Base-by-base conservation (phyloP, 2,329 filamentous ascomycete genomes). In the Zymoseptoria brevis region DNA sequence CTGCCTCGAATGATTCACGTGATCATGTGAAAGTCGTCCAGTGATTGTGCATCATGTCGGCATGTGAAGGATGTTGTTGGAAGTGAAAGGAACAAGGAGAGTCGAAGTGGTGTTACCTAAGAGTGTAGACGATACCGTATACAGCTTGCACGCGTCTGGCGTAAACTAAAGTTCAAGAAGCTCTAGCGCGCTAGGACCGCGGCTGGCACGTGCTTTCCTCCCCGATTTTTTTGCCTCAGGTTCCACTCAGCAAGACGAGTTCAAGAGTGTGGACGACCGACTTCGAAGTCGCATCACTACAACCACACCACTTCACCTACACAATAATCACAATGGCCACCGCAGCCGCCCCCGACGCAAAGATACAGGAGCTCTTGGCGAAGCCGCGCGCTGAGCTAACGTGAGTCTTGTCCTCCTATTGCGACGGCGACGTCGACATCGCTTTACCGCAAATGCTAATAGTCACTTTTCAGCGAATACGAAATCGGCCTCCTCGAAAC, bases 351-450 rank as follows among this genome's bases (percentile, higher is more conserved):
- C 58, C 70, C 45, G 77, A 79, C 68, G 66, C 72, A 60, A 78
- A 78, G 70, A 73, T 78, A 49, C 74, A 77, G 76, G 91, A 96
- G 76, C 85, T 96, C 71, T 85, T 95, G 66, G 87, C 84, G 75
- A 96, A 96, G 83, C 87, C 90, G 66, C 89, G 90, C 77, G 85
- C 82, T 71, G 92, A 96, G 74, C 87, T 96, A 77, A 96, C 91
- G 90, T 95, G 85, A 69, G 87, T 82, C 60, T 59, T 58, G 19
- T 19, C 50, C 29, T 56, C 59, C 55, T 19, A 8, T 13, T 51
- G 50, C 50, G 22, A 51, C 50, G 22, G 22, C 57, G 58, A 50
- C 54, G 19, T 2, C 57, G 57, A 50, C 54, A 52, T 56, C 50
- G 19, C n/a, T n/a, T n/a, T n/a, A n/a, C n/a, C n/a, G n/a, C n/a